A percentile compares a stretch with the other conserved stretches of the same genome.
phyloP scores from a whole-genome alignment of 2,329 filamentous ascomycete species.

The Capronia americana region DNA sequence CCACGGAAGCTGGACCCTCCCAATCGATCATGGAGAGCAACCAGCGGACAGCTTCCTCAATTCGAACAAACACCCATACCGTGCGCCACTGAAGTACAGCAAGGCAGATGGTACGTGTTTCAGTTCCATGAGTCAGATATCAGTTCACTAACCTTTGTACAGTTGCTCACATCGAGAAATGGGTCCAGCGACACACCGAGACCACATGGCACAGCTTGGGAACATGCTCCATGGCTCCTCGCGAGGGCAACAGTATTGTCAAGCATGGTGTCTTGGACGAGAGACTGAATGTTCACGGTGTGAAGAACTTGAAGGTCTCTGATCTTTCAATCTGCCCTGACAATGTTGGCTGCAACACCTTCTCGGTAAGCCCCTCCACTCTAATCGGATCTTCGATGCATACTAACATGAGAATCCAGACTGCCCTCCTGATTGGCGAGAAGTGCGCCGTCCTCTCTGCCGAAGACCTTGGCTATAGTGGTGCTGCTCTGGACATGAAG shows the following conservation, averaged over 20 bases:
- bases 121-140: not conserved
- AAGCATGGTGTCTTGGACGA: conserved; percentile 80
- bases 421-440: conserved; percentile 76
- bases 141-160: conserved; percentile 18
- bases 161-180: conserved; percentile 68
- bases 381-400: not conserved
- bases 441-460: conserved; percentile 73
- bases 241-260: conserved; percentile 78
- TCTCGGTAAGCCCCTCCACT: conserved; percentile 46
- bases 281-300: conserved; percentile 77
- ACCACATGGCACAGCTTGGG: conserved; percentile 74
- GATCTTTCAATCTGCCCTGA: conserved; percentile 79
- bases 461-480: conserved; percentile 77
- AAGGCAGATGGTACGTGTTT: conserved; percentile 49
- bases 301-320: conserved; percentile 77
- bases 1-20: conserved; percentile 73
- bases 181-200: conserved; percentile 74
- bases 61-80: conserved; percentile 64
- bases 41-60: conserved; percentile 62
- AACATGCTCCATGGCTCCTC: conserved; percentile 79
- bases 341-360: conserved; percentile 75
- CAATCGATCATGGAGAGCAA: conserved; percentile 61
- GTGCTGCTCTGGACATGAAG: conserved; percentile 77
- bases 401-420: conserved; percentile 57
- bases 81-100: conserved; percentile 63